phyloP scores from a whole-genome alignment of 306 rosid species.

The Cucurbita ficifolia region DNA sequence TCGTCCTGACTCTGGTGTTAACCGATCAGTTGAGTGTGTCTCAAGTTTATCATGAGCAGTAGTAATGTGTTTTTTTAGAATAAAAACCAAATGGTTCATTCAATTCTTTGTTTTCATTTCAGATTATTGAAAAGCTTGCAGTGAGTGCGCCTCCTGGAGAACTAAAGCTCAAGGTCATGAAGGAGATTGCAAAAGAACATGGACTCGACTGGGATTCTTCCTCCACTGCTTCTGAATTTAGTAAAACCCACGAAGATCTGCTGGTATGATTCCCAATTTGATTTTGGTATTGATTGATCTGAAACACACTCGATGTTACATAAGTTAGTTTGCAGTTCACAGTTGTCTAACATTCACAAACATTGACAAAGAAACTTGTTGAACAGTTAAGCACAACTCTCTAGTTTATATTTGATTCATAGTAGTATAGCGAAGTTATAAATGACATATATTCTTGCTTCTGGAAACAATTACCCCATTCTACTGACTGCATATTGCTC shows the following conservation, averaged over 20 bases:
- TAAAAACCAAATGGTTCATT: not conserved
- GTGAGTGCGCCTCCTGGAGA: conserved; percentile 65
- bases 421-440: not conserved
- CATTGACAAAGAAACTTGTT: not conserved
- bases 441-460: not conserved
- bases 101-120: conserved; percentile 14
- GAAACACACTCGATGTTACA: not conserved
- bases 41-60: not conserved
- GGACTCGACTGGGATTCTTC: conserved; percentile 80
- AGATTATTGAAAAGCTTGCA: conserved; percentile 93
- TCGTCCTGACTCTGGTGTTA: conserved; percentile 96
- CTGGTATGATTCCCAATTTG: conserved; percentile 42
- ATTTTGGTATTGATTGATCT: not conserved
- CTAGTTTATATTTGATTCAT: not conserved
- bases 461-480: not conserved
- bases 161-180: conserved; percentile 72
- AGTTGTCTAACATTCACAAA: not conserved
- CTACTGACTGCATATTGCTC: not conserved
- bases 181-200: conserved; percentile 60
- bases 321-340: not conserved
- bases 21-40: conserved; percentile 60
- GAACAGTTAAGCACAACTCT: not conserved
- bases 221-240: conserved; percentile 56
- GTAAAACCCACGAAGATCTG: conserved; percentile 82
- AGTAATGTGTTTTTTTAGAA: not conserved